Evolutionary conservation across 2,329 filamentous ascomycete genomes (phyloP).

Genomic region (Ophiostoma piceae): DNA sequence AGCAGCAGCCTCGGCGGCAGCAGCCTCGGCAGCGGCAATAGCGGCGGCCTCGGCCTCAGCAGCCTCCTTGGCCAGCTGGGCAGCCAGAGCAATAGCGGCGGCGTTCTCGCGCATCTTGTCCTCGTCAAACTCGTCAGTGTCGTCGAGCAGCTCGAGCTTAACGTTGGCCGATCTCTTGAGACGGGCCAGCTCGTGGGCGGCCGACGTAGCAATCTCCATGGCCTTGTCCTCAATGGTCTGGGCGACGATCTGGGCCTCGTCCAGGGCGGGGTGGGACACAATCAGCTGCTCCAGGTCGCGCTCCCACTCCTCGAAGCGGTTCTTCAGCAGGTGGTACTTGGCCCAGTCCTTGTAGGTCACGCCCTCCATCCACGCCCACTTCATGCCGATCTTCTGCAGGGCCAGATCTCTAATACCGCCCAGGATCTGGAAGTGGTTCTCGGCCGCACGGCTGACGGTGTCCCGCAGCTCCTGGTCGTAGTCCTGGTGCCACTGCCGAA

Average conservation of each 20-base stretch:
- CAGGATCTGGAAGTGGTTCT: slow-evolving; percentile 75
- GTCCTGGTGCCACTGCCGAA: slow-evolving; percentile 69
- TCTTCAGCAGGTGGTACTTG: slow-evolving; percentile 84
- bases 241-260: slow-evolving; percentile 58
- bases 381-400: slow-evolving; percentile 85
- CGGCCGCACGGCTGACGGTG: slow-evolving; percentile 66
- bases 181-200: slow-evolving; percentile 71
- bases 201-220: slow-evolving; percentile 72
- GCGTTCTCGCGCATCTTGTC: slow-evolving; percentile 44
- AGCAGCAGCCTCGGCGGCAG: slow-evolving; percentile 11
- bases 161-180: slow-evolving; percentile 79
- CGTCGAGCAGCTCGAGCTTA: slow-evolving; percentile 73
- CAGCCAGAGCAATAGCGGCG: slow-evolving; percentile 45
- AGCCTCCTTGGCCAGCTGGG: slow-evolving; percentile 27
- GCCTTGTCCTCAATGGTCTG: slow-evolving; percentile 62
- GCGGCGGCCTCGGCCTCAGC: slow-evolving; percentile 23
- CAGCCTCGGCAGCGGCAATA: slow-evolving; percentile 9
- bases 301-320: slow-evolving; percentile 78
- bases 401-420: slow-evolving; percentile 78
- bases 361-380: slow-evolving; percentile 92
- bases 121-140: slow-evolving; percentile 71
- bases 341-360: slow-evolving; percentile 97
- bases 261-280: slow-evolving; percentile 65
- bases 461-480: slow-evolving; percentile 66
- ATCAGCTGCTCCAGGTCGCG: slow-evolving; percentile 73